Evolutionary conservation across 495 filamentous ascomycete genomes (phyloP).

Genomic region (Xylaria intraflava): DNA sequence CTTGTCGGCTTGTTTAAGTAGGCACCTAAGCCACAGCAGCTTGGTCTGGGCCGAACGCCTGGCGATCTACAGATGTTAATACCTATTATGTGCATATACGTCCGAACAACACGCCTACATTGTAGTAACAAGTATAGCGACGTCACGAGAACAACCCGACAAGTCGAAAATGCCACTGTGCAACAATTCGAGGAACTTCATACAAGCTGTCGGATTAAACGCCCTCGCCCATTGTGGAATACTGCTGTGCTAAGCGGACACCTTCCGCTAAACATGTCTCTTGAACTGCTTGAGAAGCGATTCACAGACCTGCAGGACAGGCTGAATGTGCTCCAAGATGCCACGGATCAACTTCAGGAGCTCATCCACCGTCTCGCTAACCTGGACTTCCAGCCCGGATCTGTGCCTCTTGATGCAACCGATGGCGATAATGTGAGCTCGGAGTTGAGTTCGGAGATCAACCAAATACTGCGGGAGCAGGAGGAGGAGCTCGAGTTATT

Average conservation of each 20-base stretch:
- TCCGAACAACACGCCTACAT: too few species aligned
- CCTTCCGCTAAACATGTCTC: slow-evolving; percentile 40
- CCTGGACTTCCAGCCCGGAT: slow-evolving; percentile 58
- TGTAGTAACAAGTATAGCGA: too few species aligned
- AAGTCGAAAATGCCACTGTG: slow-evolving; percentile 1
- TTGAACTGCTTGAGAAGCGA: slow-evolving; percentile 56
- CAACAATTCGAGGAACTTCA: neutral
- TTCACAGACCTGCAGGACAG: slow-evolving; percentile 59
- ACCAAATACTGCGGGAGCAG: slow-evolving; percentile 70
- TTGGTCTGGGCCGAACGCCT: too few species aligned
- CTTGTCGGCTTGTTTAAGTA: too few species aligned
- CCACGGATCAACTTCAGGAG: slow-evolving; percentile 60
- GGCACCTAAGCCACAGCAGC: too few species aligned
- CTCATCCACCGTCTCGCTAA: slow-evolving; percentile 68
- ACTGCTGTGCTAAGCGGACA: neutral
- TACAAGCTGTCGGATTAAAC: neutral
- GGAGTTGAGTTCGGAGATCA: slow-evolving; percentile 80
- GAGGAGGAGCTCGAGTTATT: slow-evolving; percentile 83
- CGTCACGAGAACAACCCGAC: neutral
- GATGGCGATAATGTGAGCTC: slow-evolving; percentile 57
- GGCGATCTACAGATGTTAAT: too few species aligned
- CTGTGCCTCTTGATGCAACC: slow-evolving; percentile 43
- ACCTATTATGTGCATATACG: too few species aligned
- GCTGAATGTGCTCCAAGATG: slow-evolving; percentile 60
- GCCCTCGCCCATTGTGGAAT: too few species aligned